phyloP scores from a whole-genome alignment of 345 rosid species.

The rapeseed (Brassica napus) region DNA sequence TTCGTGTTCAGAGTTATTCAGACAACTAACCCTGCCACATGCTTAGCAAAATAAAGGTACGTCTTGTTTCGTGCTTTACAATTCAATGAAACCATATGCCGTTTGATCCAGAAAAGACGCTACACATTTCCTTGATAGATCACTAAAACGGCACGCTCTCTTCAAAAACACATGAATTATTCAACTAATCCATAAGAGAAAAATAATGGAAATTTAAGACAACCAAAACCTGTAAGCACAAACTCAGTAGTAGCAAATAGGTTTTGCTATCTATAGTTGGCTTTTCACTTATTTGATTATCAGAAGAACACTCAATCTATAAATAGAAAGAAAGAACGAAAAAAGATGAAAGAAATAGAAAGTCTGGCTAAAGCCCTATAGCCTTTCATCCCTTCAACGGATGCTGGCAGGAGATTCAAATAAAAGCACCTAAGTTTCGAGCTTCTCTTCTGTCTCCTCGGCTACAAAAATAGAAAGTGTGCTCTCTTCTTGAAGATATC shows the following conservation, averaged over 20 bases:
- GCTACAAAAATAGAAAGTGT: constrained; percentile 61
- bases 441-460: constrained; percentile 53
- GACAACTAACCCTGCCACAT: too few relatives aligned
- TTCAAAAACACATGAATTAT: neutral
- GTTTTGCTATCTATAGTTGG: constrained; percentile 6
- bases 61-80: neutral
- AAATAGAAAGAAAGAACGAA: neutral
- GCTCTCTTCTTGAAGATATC: constrained; percentile 14
- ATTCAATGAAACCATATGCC: neutral
- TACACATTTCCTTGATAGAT: neutral
- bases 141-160: neutral
- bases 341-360: neutral
- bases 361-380: constrained; percentile 34
- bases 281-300: constrained; percentile 29
- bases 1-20: too few relatives aligned
- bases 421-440: constrained; percentile 41
- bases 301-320: constrained; percentile 25
- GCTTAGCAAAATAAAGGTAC: too few relatives aligned
- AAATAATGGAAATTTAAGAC: constrained; percentile 11
- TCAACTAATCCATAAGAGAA: constrained; percentile 23
- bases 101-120: neutral
- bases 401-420: constrained; percentile 25
- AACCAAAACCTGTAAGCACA: constrained; percentile 23
- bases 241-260: constrained; percentile 25
- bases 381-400: constrained; percentile 25